Evolutionary conservation across 495 filamentous ascomycete species (phyloP).

Genomic region (Penicillium cataractarum): DNA sequence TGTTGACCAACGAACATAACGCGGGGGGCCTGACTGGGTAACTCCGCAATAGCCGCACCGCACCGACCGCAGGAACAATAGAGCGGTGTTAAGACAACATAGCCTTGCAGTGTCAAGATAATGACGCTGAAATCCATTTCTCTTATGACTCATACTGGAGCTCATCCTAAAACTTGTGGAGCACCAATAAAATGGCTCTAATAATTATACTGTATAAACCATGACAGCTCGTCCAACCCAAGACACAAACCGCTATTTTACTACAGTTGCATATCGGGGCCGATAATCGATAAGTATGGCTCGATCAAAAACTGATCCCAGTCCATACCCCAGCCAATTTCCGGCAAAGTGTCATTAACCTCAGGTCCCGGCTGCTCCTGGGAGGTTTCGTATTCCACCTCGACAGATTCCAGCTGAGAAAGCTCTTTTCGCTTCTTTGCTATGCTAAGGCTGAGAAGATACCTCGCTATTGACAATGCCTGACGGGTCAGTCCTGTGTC

Average conservation of each 20-base stretch:
- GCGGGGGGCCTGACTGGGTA: no score
- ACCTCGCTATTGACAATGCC: background rate
- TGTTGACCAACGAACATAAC: no score
- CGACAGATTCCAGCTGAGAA: constrained; percentile 1
- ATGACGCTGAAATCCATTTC: no score
- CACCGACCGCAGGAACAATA: no score
- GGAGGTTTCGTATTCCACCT: background rate
- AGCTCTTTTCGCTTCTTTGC: background rate
- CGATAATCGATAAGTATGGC: background rate
- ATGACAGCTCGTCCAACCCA: no score
- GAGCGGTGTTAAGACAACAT: no score
- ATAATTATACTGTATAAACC: no score
- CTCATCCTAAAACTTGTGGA: no score
- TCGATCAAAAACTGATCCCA: background rate
- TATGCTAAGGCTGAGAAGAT: background rate
- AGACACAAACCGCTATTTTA: no score
- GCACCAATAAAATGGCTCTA: no score
- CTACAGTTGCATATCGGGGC: background rate
- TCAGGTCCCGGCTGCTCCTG: background rate
- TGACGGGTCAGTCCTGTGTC: background rate
- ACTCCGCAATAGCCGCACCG: background rate
- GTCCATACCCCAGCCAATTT: background rate
- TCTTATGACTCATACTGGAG: no score
- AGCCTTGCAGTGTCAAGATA: no score
- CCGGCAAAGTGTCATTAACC: background rate